These are phyloP conservation scores for Diophrys appendiculata DNA, from an alignment of 73 alveolate genomes.

Conservation along the genomic window DNA sequence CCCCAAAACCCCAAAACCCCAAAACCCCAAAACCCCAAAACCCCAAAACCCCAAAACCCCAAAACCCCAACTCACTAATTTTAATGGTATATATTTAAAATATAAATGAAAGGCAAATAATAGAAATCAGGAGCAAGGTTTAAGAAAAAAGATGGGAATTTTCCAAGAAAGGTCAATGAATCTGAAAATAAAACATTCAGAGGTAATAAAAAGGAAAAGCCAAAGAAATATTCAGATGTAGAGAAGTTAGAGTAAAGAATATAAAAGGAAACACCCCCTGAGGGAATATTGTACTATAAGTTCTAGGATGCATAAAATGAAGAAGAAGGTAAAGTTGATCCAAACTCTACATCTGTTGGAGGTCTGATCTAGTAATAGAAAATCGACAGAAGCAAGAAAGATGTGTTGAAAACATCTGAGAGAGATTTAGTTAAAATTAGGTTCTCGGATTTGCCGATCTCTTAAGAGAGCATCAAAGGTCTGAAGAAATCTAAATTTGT, in stretches of 20 bases:
- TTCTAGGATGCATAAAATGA: slow-evolving; percentile 11
- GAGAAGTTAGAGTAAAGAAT: slow-evolving; percentile 12
- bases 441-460: slow-evolving; percentile 80
- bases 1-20: too few relatives aligned
- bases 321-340: slow-evolving; percentile 1
- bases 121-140: too few relatives aligned
- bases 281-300: slow-evolving; percentile 15
- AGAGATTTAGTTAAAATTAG: slow-evolving; percentile 64
- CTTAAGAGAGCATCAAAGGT: slow-evolving; percentile 64
- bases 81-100: too few relatives aligned
- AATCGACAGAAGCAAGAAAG: slow-evolving; percentile 10
- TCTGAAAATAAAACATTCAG: neutral
- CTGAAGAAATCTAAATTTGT: slow-evolving; percentile 74
- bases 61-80: too few relatives aligned
- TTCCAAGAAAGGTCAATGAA: neutral
- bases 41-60: too few relatives aligned
- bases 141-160: neutral
- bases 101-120: too few relatives aligned
- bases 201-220: neutral
- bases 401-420: slow-evolving; percentile 49
- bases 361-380: neutral
- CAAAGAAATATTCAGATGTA: slow-evolving; percentile 5
- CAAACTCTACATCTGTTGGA: neutral
- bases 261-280: slow-evolving; percentile 14
- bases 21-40: too few relatives aligned